phyloP scores from a whole-genome alignment of 805 yeast genomes.

The Nadsonia fulvescens region DNA sequence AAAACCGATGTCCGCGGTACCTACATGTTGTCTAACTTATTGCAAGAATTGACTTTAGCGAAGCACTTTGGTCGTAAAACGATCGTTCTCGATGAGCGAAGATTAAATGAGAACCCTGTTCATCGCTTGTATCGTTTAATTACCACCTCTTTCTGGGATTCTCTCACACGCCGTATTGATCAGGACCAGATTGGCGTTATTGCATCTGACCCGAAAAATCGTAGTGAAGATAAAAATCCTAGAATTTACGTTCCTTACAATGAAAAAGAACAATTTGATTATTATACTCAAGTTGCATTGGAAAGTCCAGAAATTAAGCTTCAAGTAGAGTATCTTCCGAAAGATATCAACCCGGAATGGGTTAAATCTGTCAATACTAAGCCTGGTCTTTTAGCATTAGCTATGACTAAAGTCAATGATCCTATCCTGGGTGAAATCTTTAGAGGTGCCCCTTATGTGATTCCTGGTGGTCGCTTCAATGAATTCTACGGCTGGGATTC shows the following conservation, averaged over 20 bases:
- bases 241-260: constrained; percentile 61
- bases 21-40: constrained; percentile 67
- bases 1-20: constrained; percentile 69
- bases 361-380: constrained; percentile 57
- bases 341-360: constrained; percentile 54
- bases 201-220: constrained; percentile 64
- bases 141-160: constrained; percentile 61
- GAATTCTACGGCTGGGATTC: constrained; percentile 98
- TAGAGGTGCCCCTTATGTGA: constrained; percentile 69
- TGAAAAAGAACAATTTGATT: constrained; percentile 56
- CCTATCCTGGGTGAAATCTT: constrained; percentile 24
- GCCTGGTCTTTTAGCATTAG: constrained; percentile 79
- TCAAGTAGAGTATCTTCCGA: constrained; percentile 64
- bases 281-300: constrained; percentile 35
- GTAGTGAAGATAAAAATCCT: constrained; percentile 44
- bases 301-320: constrained; percentile 37
- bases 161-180: constrained; percentile 55
- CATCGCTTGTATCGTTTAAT: constrained; percentile 57
- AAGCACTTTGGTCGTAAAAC: constrained; percentile 60
- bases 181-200: constrained; percentile 42
- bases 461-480: constrained; percentile 95
- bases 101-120: constrained; percentile 80
- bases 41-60: constrained; percentile 82
- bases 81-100: constrained; percentile 63
- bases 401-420: constrained; percentile 36